phyloP scores from a whole-genome alignment of 495 filamentous ascomycete genomes.

The Aspergillus baeticus region DNA sequence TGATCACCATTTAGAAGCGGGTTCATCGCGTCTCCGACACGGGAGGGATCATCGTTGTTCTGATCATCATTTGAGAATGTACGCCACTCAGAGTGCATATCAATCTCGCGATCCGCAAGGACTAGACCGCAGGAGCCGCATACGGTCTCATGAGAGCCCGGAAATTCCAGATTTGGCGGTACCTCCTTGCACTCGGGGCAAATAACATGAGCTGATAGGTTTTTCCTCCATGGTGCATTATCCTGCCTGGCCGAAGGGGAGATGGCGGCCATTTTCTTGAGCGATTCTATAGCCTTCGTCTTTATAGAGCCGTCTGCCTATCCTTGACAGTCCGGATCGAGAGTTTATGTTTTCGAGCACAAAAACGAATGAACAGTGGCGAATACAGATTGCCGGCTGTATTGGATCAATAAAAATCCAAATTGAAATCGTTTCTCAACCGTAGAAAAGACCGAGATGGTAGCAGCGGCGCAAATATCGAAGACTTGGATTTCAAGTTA shows the following conservation, averaged over 20 bases:
- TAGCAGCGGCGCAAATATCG: slow-evolving; percentile 25
- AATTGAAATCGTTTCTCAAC: not conserved
- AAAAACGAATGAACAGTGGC: slow-evolving; percentile 58
- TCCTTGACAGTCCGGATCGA: slow-evolving; percentile 38
- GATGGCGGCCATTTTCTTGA: slow-evolving; percentile 41
- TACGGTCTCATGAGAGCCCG: slow-evolving; percentile 86
- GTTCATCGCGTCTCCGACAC: slow-evolving; percentile 92
- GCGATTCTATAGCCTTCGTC: slow-evolving; percentile 18
- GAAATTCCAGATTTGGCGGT: slow-evolving; percentile 94
- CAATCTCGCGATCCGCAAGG: slow-evolving; percentile 83
- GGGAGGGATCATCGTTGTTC: slow-evolving; percentile 91
- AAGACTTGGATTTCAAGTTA: slow-evolving; percentile 20
- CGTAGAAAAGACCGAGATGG: slow-evolving; percentile 14
- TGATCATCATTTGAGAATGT: slow-evolving; percentile 98
- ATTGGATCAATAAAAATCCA: slow-evolving; percentile 8
- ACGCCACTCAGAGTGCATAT: slow-evolving; percentile 96
- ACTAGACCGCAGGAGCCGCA: slow-evolving; percentile 93
- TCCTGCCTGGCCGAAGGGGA: slow-evolving; percentile 18
- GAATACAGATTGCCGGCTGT: slow-evolving; percentile 63
- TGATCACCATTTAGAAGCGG: slow-evolving; percentile 86
- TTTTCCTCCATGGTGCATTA: slow-evolving; percentile 60
- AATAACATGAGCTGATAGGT: slow-evolving; percentile 78
- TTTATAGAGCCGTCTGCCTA: slow-evolving; percentile 35
- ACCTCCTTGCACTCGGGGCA: slow-evolving; percentile 89
- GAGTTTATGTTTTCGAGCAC: slow-evolving; percentile 47